These are phyloP conservation scores for Ustulina deusta DNA, from an alignment of 2,329 filamentous ascomycete species.

Conservation along the genomic window DNA sequence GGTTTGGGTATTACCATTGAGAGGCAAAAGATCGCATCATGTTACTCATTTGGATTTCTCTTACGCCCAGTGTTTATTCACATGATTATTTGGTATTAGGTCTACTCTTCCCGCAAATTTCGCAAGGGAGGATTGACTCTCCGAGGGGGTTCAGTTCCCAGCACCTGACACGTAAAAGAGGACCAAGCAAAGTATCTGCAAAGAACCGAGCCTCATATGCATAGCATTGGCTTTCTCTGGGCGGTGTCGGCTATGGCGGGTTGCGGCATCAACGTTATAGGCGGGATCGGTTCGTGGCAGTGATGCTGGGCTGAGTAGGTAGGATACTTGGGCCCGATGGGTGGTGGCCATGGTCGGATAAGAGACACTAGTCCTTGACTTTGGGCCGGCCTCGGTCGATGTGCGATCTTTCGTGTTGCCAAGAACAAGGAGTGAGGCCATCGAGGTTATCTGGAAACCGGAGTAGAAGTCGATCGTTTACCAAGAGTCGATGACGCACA, in stretches of 20 bases:
- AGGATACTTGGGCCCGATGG: constrained; percentile 25
- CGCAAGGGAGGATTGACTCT: background rate
- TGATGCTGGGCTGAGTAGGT: constrained; percentile 23
- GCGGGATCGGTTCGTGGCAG: constrained; percentile 38
- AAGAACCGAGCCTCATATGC: constrained; percentile 31
- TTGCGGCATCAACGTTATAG: constrained; percentile 36
- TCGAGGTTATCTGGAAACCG: constrained; percentile 18
- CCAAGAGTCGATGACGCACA: constrained; percentile 9
- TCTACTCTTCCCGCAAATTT: background rate
- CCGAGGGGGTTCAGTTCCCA: constrained; percentile 18
- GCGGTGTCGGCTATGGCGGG: constrained; percentile 29
- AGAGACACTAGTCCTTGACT: constrained; percentile 27
- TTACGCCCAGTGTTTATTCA: background rate
- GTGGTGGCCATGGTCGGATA: constrained; percentile 35
- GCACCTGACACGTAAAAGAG: constrained; percentile 17
- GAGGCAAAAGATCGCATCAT: background rate
- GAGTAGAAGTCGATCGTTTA: constrained; percentile 10
- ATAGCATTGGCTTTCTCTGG: constrained; percentile 16
- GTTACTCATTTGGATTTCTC: background rate
- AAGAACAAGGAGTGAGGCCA: constrained; percentile 21
- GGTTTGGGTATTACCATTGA: constrained; percentile 3
- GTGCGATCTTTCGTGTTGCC: constrained; percentile 15
- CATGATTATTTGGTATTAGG: constrained; percentile 1
- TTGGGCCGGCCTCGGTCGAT: constrained; percentile 3
- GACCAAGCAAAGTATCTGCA: constrained; percentile 32